These are phyloP conservation scores for Tetrapisispora nanseiensis DNA, from an alignment of 805 yeast genomes.

Conservation along the genomic window DNA sequence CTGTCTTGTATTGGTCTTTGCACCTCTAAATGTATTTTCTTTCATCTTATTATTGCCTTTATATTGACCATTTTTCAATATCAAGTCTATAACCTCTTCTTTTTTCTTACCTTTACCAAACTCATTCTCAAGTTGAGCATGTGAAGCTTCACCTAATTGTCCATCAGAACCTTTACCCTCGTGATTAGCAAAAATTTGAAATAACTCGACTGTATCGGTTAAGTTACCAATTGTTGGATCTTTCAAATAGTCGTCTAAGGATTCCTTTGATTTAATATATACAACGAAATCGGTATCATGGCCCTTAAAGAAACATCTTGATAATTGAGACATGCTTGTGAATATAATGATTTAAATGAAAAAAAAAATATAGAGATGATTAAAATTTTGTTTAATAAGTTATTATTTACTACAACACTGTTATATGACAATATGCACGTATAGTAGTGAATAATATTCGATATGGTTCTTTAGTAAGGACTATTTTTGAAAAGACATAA, in stretches of 20 bases:
- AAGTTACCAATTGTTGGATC: slow-evolving; percentile 37
- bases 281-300: slow-evolving; percentile 51
- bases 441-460: too few relatives aligned
- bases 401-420: too few relatives aligned
- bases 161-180: slow-evolving; percentile 65
- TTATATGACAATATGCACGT: too few relatives aligned
- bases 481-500: too few relatives aligned
- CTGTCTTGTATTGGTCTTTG: slow-evolving; percentile 31
- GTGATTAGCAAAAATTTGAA: slow-evolving; percentile 52
- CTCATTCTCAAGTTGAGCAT: slow-evolving; percentile 51
- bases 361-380: too few relatives aligned
- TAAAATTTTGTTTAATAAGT: too few relatives aligned
- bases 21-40: slow-evolving; percentile 26
- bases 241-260: slow-evolving; percentile 36
- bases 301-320: slow-evolving; percentile 59
- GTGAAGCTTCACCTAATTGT: slow-evolving; percentile 59
- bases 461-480: too few relatives aligned
- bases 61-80: slow-evolving; percentile 50
- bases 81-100: slow-evolving; percentile 50
- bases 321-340: slow-evolving; percentile 26
- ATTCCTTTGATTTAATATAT: slow-evolving; percentile 47
- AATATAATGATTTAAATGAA: too few relatives aligned
- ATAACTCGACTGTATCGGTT: slow-evolving; percentile 54
- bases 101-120: slow-evolving; percentile 46
- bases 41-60: slow-evolving; percentile 26